A percentile compares a stretch with the other conserved stretches of the same genome.
phyloP scores from a whole-genome alignment of 495 filamentous ascomycete species.

The Penicillium robsamsonii region DNA sequence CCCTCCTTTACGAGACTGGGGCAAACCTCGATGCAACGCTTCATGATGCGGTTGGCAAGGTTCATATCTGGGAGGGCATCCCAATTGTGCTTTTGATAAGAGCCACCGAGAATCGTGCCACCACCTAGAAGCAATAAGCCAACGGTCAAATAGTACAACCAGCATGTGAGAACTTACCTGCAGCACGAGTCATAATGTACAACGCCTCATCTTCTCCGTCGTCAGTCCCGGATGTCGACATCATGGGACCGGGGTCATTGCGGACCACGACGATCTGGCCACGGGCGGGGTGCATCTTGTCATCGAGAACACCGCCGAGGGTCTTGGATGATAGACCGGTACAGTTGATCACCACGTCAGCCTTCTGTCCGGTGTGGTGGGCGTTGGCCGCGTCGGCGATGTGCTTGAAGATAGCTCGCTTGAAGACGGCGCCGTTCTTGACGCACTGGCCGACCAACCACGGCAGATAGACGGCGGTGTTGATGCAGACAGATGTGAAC shows the following conservation, averaged over 20 bases:
- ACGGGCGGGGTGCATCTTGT: slow-evolving; percentile 68
- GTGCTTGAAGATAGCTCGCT: slow-evolving; percentile 60
- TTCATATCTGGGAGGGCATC: slow-evolving; percentile 79
- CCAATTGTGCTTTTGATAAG: slow-evolving; percentile 80
- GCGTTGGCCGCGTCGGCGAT: slow-evolving; percentile 65
- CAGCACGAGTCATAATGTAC: slow-evolving; percentile 91
- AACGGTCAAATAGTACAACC: background rate
- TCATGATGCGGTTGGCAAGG: slow-evolving; percentile 84
- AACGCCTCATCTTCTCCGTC: slow-evolving; percentile 75
- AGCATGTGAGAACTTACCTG: slow-evolving; percentile 39
- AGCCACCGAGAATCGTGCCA: slow-evolving; percentile 83
- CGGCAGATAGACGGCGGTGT: slow-evolving; percentile 80
- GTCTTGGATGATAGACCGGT: slow-evolving; percentile 72
- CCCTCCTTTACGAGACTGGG: slow-evolving; percentile 70
- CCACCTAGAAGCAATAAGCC: slow-evolving; percentile 41
- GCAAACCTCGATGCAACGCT: slow-evolving; percentile 66
- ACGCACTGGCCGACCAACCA: slow-evolving; percentile 78
- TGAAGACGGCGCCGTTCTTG: slow-evolving; percentile 64
- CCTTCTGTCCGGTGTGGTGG: slow-evolving; percentile 61
- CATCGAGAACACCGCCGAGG: slow-evolving; percentile 82
- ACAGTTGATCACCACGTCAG: slow-evolving; percentile 80
- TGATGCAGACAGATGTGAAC: slow-evolving; percentile 88
- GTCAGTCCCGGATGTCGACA: slow-evolving; percentile 68
- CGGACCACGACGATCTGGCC: slow-evolving; percentile 89
- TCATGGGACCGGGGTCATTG: slow-evolving; percentile 75